Evolutionary conservation across 2,329 filamentous ascomycete genomes (phyloP), one percentile per base, ranked within the genome.

Genomic region (Beauveria sp.): DNA sequence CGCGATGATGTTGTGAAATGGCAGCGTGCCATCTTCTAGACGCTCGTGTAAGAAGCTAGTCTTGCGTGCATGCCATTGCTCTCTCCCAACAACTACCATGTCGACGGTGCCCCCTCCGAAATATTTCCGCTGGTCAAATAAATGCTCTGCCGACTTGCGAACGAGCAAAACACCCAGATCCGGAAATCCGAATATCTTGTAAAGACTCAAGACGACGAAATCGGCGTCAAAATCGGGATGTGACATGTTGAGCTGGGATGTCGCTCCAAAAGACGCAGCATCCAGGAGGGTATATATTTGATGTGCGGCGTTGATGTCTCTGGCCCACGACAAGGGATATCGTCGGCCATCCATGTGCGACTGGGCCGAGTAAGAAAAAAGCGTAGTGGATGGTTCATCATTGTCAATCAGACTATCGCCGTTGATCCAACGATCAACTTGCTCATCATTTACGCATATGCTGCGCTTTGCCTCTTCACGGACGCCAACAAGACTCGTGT

Each of bases 121-220:
- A 69, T 96, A 99, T 64, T 79, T 86, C 63, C 91, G 84, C 48
- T 79, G 78, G 38, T 83, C 77, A 52, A 96, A 86, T 3, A 88
- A 71, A 45, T 80, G 72, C 7, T 83, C 85, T 14, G 89, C 84
- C 38, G 84, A 80, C 67, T 90, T 92, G 48, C 89, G 86, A 14
- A 98, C 86, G 34, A 98, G 86, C 62, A 99, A 76, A 1, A 88
- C 92, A 1, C 93, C 93, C 2, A 98, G 79, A 71, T 98, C 91
- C 0, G 93, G 93, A 66, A 97, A 97, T 1, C 95, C 93, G 72
- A 98, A 98, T n/a, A 97, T 93, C 73, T 98, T 99, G 77, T 97
- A 96, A 65, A 98, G 86, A 73, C 93, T 97, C 48, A 98, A 70
- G 0, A 91, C 89, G 0, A 85, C 88, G 66, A 98, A 98, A 72